A percentile compares a stretch with the other conserved stretches of the same genome.
phyloP scores from a whole-genome alignment of 164 flowering plant species.

The Stephania yunnanensis region DNA sequence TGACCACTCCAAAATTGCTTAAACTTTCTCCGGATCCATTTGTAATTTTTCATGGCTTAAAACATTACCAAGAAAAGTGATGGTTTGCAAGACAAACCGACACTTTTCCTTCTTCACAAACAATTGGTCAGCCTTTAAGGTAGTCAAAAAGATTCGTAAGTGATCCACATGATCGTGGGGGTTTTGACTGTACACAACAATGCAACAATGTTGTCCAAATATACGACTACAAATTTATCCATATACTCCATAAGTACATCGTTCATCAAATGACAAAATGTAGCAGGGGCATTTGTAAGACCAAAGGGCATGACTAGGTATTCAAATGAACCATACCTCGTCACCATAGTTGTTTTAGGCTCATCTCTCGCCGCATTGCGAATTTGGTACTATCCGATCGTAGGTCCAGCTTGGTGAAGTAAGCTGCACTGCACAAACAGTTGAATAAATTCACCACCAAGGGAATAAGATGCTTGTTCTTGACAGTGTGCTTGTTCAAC shows the following conservation, averaged over 20 bases:
- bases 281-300: too few relatives aligned
- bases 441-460: too few relatives aligned
- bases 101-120: constrained; percentile 4
- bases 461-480: too few relatives aligned
- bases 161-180: background rate
- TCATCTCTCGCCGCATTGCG: background rate
- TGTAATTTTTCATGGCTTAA: too few relatives aligned
- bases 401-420: background rate
- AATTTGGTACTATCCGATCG: background rate
- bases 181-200: background rate
- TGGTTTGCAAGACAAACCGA: background rate
- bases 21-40: too few relatives aligned
- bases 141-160: background rate
- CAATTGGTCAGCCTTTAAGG: background rate
- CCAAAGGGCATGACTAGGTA: background rate
- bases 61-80: background rate
- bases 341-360: background rate
- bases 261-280: background rate
- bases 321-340: background rate
- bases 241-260: background rate
- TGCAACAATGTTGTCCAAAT: background rate
- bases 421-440: too few relatives aligned
- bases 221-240: background rate
- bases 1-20: too few relatives aligned
- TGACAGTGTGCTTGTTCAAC: too few relatives aligned